These are phyloP conservation scores for Hippophae rhamnoides DNA, from an alignment of 306 rosid species.

Conservation along the genomic window DNA sequence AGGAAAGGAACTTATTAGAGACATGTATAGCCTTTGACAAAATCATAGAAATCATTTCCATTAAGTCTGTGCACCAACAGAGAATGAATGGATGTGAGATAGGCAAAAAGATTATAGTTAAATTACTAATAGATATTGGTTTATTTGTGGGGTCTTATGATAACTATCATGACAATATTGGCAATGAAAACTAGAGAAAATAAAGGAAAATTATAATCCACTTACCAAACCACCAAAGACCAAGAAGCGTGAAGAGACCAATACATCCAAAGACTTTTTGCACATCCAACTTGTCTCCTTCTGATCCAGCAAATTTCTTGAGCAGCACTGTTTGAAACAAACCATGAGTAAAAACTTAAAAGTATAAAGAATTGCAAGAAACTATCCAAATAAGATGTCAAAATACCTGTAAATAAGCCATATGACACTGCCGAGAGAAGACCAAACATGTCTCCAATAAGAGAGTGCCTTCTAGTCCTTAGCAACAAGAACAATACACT, in stretches of 20 bases:
- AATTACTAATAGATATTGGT: no score
- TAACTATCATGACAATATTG: not conserved
- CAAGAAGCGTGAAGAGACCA: slow-evolving; percentile 59
- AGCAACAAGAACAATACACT: slow-evolving; percentile 11
- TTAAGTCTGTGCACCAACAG: not conserved
- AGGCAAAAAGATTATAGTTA: no score
- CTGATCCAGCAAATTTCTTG: slow-evolving; percentile 57
- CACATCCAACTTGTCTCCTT: slow-evolving; percentile 57
- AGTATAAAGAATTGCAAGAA: not conserved
- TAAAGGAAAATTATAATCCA: not conserved
- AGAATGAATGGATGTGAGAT: no score
- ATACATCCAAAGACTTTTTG: slow-evolving; percentile 63
- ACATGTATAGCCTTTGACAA: not conserved
- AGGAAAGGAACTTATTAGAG: slow-evolving; percentile 1
- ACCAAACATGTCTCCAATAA: slow-evolving; percentile 44
- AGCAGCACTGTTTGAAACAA: slow-evolving; percentile 45
- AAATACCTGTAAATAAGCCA: slow-evolving; percentile 61
- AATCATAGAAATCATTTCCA: not conserved
- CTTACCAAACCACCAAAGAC: slow-evolving; percentile 87
- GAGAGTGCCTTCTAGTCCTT: slow-evolving; percentile 45
- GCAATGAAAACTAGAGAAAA: not conserved
- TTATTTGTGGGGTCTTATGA: no score
- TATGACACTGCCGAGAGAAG: slow-evolving; percentile 54
- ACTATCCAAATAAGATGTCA: not conserved
- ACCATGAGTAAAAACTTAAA: slow-evolving; percentile 9